These are phyloP conservation scores for Beauveria australis DNA, from an alignment of 2,329 filamentous ascomycete genomes.

Conservation along the genomic window DNA sequence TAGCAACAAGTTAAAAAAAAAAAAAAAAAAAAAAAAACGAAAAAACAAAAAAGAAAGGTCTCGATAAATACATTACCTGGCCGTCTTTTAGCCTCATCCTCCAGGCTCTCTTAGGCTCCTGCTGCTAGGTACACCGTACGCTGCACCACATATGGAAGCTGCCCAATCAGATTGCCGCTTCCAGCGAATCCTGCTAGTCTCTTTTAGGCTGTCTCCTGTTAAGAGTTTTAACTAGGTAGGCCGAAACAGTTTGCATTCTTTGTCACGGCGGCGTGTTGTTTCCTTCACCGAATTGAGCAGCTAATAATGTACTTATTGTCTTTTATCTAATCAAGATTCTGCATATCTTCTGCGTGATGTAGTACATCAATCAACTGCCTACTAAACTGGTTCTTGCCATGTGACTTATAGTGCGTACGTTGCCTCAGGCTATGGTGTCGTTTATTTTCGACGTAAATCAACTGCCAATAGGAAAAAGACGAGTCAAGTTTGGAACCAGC, in stretches of 20 bases:
- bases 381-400: not conserved
- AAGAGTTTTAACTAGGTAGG: not conserved
- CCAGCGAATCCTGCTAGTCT: not conserved
- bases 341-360: not conserved
- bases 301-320: not conserved
- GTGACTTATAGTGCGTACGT: not conserved
- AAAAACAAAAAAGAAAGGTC: not conserved
- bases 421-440: not conserved
- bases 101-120: not conserved
- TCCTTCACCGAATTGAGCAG: no score
- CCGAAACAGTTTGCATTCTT: not conserved
- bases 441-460: not conserved
- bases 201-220: not conserved
- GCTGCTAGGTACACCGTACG: not conserved
- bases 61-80: not conserved
- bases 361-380: not conserved
- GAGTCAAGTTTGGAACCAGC: no score
- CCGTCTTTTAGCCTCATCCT: not conserved
- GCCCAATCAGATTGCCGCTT: conserved; percentile 5
- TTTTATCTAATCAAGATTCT: not conserved
- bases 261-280: not conserved
- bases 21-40: not conserved
- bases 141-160: not conserved
- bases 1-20: not conserved
- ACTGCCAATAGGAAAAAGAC: not conserved